These are phyloP conservation scores for Chenopodium quinoa DNA, from an alignment of 148 eudicot genomes.

Conservation along the genomic window DNA sequence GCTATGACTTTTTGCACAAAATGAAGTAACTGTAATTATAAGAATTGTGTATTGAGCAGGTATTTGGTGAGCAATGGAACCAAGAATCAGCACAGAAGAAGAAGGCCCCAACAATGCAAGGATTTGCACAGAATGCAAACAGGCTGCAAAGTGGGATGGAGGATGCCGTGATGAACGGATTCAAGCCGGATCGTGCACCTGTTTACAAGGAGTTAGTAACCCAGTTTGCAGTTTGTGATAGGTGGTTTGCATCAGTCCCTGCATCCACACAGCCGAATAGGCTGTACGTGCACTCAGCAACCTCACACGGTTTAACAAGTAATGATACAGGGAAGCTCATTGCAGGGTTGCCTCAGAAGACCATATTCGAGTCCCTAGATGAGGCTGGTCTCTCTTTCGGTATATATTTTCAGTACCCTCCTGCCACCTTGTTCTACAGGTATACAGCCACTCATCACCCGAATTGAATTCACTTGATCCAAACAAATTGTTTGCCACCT, in stretches of 20 bases:
- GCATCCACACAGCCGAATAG: conserved; percentile 74
- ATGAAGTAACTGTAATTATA: not conserved
- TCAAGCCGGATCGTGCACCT: conserved; percentile 59
- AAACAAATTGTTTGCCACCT: no score
- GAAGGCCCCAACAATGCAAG: conserved; percentile 53
- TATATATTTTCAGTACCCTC: conserved; percentile 62
- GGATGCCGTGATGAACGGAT: conserved; percentile 68
- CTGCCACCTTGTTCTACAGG: conserved; percentile 65
- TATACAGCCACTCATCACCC: not conserved
- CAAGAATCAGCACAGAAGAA: conserved; percentile 36
- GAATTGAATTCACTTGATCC: no score
- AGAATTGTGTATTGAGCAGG: conserved; percentile 17
- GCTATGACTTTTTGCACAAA: no score
- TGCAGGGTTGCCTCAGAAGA: conserved; percentile 58
- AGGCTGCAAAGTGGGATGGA: conserved; percentile 38
- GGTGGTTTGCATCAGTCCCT: conserved; percentile 69
- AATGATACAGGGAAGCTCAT: conserved; percentile 45
- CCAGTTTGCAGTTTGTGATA: conserved; percentile 76
- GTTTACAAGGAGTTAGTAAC: conserved; percentile 58
- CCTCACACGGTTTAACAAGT: conserved; percentile 51
- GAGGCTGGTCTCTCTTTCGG: conserved; percentile 50
- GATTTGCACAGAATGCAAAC: conserved; percentile 66
- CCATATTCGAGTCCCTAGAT: conserved; percentile 58
- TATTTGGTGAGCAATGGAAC: conserved; percentile 62
- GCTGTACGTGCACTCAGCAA: conserved; percentile 63